phyloP scores from a whole-genome alignment of 352 stramenopile species.

The Pythium aristosporum region DNA sequence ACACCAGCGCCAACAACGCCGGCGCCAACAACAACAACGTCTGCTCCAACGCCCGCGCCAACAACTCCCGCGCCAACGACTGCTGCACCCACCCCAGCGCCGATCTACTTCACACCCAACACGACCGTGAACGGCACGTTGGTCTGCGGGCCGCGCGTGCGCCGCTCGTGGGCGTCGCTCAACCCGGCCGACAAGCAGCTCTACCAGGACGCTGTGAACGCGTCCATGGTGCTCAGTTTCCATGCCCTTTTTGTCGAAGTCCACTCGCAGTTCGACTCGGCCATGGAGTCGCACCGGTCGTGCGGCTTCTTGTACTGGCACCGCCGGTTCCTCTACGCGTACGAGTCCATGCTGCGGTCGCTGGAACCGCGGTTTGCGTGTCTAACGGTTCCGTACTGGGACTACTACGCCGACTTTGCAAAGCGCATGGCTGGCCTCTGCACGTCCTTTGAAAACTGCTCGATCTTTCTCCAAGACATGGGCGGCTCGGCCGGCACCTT shows the following conservation, averaged over 20 bases:
- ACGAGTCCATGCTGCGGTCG: slow-evolving; percentile 77
- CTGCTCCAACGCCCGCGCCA: slow-evolving; percentile 1
- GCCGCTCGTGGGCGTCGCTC: slow-evolving; percentile 46
- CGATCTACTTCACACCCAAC: slow-evolving; percentile 18
- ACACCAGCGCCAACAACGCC: slow-evolving; percentile 6
- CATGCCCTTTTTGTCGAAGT: slow-evolving; percentile 63
- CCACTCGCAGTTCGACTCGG: slow-evolving; percentile 38
- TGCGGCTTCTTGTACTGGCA: slow-evolving; percentile 73
- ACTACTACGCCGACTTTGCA: slow-evolving; percentile 72
- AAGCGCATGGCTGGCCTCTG: slow-evolving; percentile 37
- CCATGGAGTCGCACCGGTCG: slow-evolving; percentile 42
- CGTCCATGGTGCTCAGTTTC: slow-evolving; percentile 48
- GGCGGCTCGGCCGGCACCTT: slow-evolving; percentile 38
- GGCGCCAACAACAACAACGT: not conserved
- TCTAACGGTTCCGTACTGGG: slow-evolving; percentile 78
- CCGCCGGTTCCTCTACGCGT: slow-evolving; percentile 63
- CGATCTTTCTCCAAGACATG: slow-evolving; percentile 59
- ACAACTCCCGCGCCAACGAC: not conserved
- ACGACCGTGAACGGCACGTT: slow-evolving; percentile 17
- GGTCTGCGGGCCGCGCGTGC: slow-evolving; percentile 45
- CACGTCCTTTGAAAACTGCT: slow-evolving; percentile 50
- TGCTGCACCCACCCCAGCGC: slow-evolving; percentile 3
- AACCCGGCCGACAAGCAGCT: slow-evolving; percentile 51
- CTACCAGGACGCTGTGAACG: slow-evolving; percentile 58
- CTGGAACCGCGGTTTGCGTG: slow-evolving; percentile 57